Evolutionary conservation across 2,329 filamentous ascomycete species (phyloP), one percentile per base, ranked within the genome.

Genomic region (Aspergillus awamori): DNA sequence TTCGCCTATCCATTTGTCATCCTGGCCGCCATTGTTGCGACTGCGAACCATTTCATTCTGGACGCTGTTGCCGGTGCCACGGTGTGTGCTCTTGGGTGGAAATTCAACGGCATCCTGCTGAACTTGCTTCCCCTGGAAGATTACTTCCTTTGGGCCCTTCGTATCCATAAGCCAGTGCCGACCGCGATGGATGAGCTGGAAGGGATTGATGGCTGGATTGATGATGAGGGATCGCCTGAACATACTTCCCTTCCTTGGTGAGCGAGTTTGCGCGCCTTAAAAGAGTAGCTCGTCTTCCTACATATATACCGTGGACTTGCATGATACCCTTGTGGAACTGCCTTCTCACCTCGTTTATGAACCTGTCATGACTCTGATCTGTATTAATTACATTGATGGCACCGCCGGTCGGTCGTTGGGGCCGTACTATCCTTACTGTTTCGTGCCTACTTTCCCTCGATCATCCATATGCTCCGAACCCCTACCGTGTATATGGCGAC

Each of bases 11-110:
- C 89, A 0, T 72, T 83, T 5, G 79, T 84, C 26, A 91, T 92
- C 63, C 76, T 91, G 5, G 80, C 85, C 8, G 88, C 87, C 26
- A 91, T 91, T 65, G 81, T 91, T 24, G 85, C 89, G 3, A 91
- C 89, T 0, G 89, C 89, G 49, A 91, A 91, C 72, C 89, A 91
- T 74, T 86, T 90, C 72, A 82, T 91, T 52, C 82, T 91, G 6
- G 89, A 91, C 71, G 89, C 89, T 0, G 83, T 90, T 1, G 89
- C 88, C 0, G 89, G 89, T 13, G 86, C 87, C 5, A 69, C 84
- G 33, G 87, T 91, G 3, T 91, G 88, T 67, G 80, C 79, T 3
- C 64, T 90, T 5, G 88, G 87, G 1, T 91, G 89, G 88, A 76
- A 70, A 13, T 80, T 79, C 4, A 85, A 86, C 62, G 62, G 70